A percentile compares a stretch with the other conserved stretches of the same genome.
Evolutionary conservation across 352 stramenopile genomes (phyloP).

Genomic region (Phytophthora vignae): DNA sequence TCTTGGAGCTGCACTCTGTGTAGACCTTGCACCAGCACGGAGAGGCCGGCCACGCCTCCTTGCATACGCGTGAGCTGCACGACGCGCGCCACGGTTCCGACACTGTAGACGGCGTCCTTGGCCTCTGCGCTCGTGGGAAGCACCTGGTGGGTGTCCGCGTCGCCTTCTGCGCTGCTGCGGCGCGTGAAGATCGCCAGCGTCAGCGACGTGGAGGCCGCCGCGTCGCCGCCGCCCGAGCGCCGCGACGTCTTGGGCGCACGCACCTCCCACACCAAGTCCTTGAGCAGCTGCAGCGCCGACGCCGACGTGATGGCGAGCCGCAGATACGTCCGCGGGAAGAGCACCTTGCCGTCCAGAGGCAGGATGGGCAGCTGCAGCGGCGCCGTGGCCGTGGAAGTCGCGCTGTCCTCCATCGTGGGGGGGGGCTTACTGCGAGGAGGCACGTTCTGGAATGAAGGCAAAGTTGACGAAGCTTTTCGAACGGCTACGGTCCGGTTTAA

Average conservation of each 20-base stretch:
- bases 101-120: slow-evolving; percentile 54
- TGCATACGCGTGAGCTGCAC: slow-evolving; percentile 80
- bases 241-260: slow-evolving; percentile 58
- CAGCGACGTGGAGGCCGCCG: slow-evolving; percentile 44
- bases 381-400: slow-evolving; percentile 27
- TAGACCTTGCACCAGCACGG: slow-evolving; percentile 73
- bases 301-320: slow-evolving; percentile 72
- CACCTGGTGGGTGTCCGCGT: slow-evolving; percentile 10
- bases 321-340: slow-evolving; percentile 82
- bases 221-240: slow-evolving; percentile 18
- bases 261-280: slow-evolving; percentile 82
- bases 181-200: slow-evolving; percentile 75
- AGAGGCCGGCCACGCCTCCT: slow-evolving; percentile 58
- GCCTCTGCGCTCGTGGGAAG: slow-evolving; percentile 29
- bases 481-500: slow-evolving; percentile 11
- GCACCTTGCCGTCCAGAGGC: slow-evolving; percentile 72
- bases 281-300: slow-evolving; percentile 74
- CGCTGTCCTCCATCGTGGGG: slow-evolving; percentile 31
- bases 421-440: background rate
- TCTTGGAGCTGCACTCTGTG: slow-evolving; percentile 60
- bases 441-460: slow-evolving; percentile 33
- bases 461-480: slow-evolving; percentile 24
- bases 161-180: slow-evolving; percentile 34
- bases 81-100: slow-evolving; percentile 74
- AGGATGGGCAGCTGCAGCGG: slow-evolving; percentile 67